These are phyloP conservation scores for Hypholoma sublateritium DNA, from an alignment of 768 basidiomycete species.

Conservation along the genomic window DNA sequence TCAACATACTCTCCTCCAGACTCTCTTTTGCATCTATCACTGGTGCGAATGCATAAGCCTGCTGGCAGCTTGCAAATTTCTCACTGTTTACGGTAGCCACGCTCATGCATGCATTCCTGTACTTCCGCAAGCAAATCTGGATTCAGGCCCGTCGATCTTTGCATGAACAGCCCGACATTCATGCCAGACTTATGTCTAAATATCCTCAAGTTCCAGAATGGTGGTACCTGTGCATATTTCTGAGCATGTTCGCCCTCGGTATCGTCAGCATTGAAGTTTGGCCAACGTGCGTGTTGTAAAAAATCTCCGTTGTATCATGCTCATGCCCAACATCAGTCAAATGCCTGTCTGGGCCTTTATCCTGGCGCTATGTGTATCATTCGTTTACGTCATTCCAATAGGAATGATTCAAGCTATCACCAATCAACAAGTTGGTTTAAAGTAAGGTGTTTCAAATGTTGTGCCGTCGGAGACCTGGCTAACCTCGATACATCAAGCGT, in stretches of 20 bases:
- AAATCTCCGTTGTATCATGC: slow-evolving; percentile 38
- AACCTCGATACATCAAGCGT: slow-evolving; percentile 45
- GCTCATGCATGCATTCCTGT: slow-evolving; percentile 64
- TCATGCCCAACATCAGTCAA: slow-evolving; percentile 37
- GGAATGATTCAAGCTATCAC: slow-evolving; percentile 68
- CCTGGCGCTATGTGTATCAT: slow-evolving; percentile 59
- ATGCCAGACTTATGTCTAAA: slow-evolving; percentile 73
- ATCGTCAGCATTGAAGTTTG: slow-evolving; percentile 67
- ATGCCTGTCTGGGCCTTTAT: slow-evolving; percentile 49
- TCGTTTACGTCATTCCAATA: slow-evolving; percentile 68
- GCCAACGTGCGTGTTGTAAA: slow-evolving; percentile 34
- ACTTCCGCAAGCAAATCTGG: slow-evolving; percentile 77
- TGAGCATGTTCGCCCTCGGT: slow-evolving; percentile 63
- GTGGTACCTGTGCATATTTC: slow-evolving; percentile 75
- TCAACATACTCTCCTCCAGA: neutral
- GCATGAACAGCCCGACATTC: slow-evolving; percentile 78
- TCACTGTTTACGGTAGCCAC: slow-evolving; percentile 33
- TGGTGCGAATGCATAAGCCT: slow-evolving; percentile 13
- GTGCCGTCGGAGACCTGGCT: neutral
- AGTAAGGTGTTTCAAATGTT: slow-evolving; percentile 28
- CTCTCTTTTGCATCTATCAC: slow-evolving; percentile 75
- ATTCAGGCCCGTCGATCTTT: slow-evolving; percentile 63
- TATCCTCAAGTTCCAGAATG: slow-evolving; percentile 77
- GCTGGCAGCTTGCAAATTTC: no score
- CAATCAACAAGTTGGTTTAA: slow-evolving; percentile 71